Percentiles rank a stretch among this genome's conserved stretches.
These are phyloP conservation scores for Teratosphaeria epicoccoides DNA, from an alignment of 2,329 filamentous ascomycete genomes.

Conservation along the genomic window DNA sequence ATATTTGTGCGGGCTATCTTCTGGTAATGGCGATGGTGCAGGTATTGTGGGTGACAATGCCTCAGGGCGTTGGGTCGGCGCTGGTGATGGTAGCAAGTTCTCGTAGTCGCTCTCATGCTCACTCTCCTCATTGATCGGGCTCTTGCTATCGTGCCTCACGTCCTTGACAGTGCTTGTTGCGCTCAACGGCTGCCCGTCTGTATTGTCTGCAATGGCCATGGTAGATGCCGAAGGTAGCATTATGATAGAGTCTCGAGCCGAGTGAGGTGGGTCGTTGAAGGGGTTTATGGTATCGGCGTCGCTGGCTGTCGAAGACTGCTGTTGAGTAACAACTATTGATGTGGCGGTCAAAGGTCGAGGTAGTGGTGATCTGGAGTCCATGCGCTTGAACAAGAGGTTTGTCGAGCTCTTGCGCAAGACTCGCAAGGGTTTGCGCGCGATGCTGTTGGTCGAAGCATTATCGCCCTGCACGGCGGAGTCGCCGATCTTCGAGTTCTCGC, in stretches of 20 bases:
- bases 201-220: constrained; percentile 17
- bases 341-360: constrained; percentile 9
- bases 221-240: constrained; percentile 12
- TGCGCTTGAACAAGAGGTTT: constrained; percentile 21
- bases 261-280: constrained; percentile 12
- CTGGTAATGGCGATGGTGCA: constrained; percentile 23
- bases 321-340: constrained; percentile 10
- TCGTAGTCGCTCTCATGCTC: constrained; percentile 7
- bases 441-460: constrained; percentile 15
- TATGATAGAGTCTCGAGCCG: constrained; percentile 9
- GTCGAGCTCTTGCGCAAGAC: constrained; percentile 21
- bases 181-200: constrained; percentile 14
- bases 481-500: constrained; percentile 16
- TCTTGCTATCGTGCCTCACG: constrained; percentile 1
- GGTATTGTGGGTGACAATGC: constrained; percentile 21
- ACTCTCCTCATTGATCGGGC: constrained; percentile 3
- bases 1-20: constrained; percentile 28
- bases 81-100: constrained; percentile 3
- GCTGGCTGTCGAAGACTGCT: constrained; percentile 2
- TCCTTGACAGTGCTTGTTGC: constrained; percentile 18
- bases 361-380: constrained; percentile 14
- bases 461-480: constrained; percentile 9
- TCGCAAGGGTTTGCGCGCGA: constrained; percentile 13
- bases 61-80: constrained; percentile 7
- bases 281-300: constrained; percentile 11